Evolutionary conservation across 306 rosid genomes (phyloP).

Genomic region (Cyclanthera cordifolia): DNA sequence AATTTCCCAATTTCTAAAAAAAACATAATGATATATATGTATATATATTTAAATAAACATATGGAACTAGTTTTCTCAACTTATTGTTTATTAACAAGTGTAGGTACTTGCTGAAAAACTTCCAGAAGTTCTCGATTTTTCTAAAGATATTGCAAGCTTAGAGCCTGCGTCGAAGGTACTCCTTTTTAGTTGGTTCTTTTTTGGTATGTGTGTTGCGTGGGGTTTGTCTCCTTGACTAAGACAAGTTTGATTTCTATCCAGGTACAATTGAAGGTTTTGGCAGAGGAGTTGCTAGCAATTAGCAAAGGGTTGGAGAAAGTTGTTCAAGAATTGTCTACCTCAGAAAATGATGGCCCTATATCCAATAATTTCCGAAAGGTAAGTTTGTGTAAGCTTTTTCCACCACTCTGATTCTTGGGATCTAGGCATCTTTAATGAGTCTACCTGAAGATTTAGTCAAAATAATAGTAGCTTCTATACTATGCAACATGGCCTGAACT

Average conservation of each 20-base stretch:
- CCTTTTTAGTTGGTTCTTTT: constrained; percentile 6
- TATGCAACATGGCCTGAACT: background rate
- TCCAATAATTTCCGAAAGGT: constrained; percentile 64
- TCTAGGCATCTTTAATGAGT: too few relatives aligned
- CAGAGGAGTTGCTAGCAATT: constrained; percentile 90
- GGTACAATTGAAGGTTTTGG: constrained; percentile 77
- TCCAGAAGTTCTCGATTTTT: constrained; percentile 77
- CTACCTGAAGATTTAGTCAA: background rate
- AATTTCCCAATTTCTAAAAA: too few relatives aligned
- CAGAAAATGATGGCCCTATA: constrained; percentile 77
- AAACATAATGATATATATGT: too few relatives aligned
- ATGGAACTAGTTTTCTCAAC: constrained; percentile 8
- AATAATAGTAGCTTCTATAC: background rate
- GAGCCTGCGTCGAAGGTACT: constrained; percentile 79
- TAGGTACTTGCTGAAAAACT: constrained; percentile 68
- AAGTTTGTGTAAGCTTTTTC: background rate
- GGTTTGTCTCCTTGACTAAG: background rate
- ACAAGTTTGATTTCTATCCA: constrained; percentile 18
- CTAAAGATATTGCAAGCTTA: constrained; percentile 58
- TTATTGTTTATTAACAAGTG: constrained; percentile 14
- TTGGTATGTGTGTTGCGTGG: background rate
- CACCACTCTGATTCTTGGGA: background rate
- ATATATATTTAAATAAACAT: too few relatives aligned
- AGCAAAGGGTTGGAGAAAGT: constrained; percentile 90
- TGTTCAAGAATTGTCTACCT: constrained; percentile 57